Evolutionary conservation across 495 filamentous ascomycete genomes (phyloP), one percentile per base, ranked within the genome.

Genomic region (Aspergillus olivimuriae): DNA sequence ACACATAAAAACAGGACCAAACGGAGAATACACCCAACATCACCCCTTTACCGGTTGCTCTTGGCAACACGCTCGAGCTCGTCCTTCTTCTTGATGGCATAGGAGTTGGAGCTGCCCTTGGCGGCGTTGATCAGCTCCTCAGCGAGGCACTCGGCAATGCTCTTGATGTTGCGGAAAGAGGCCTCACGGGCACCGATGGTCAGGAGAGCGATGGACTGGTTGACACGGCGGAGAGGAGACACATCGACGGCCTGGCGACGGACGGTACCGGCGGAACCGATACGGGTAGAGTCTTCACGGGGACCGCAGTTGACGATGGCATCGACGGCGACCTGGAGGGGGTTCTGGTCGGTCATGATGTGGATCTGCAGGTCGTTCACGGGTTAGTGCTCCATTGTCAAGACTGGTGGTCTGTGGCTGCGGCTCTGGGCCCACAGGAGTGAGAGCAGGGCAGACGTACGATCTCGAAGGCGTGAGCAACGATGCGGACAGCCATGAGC

Each of bases 51-150:
- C 84, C 92, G 87, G 82, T 98, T 98, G 76, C 81, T 87, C 88
- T 98, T 98, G 72, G 92, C 92, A 66, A 98, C 92, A 85, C 92
- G 92, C 84, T 98, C 92, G 75, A 99, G 71, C 84, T 99, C 94
- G 71, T 99, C 92, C 89, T 99, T 99, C 88, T 99, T 99, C 87
- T 99, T 99, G 80, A 99, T 99, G 52, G 92, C 92, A 67, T 97
- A 99, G 51, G 87, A 94, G 87, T 99, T 99, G 73, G 86, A 91
- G 82, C 85, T 90, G 56, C 92, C 92, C 86, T 99, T 99, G 67
- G 94, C 92, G 63, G 94, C 94, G 80, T 99, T 99, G 82, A 99
- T 96, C 65, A 99, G 82, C 81, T 99, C 92, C 75, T 99, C 92
- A 68, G 92, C 90, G 62, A 98, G 76, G 76, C 92, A 96, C 84